Percentiles rank a stretch among this genome's conserved stretches.
Evolutionary conservation across 768 basidiomycete genomes (phyloP).

Genomic region (Rhodotorula toruloides): DNA sequence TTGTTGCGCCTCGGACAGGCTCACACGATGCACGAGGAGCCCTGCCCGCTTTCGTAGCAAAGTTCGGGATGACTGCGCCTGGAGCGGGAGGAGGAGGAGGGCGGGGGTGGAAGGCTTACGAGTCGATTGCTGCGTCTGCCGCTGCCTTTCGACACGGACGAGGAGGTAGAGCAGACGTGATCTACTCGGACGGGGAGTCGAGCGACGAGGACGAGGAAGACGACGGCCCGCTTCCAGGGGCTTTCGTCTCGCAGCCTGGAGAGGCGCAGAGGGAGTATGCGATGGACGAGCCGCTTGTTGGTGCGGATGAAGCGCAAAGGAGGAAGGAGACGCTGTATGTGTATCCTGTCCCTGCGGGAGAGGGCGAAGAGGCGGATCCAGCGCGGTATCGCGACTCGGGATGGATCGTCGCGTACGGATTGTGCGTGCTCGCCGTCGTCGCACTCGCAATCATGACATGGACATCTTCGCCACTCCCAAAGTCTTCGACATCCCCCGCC

Average conservation of each 20-base stretch:
- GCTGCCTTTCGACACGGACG: background rate
- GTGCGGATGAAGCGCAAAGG: too few relatives aligned
- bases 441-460: slow-evolving; percentile 17
- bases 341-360: slow-evolving; percentile 9
- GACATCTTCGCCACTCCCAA: background rate
- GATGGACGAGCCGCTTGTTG: slow-evolving; percentile 22
- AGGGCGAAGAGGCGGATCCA: background rate
- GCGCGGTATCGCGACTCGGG: slow-evolving; percentile 17
- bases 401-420: slow-evolving; percentile 35
- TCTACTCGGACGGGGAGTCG: slow-evolving; percentile 13
- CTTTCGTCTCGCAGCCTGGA: slow-evolving; percentile 13
- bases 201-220: slow-evolving; percentile 12
- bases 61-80: background rate
- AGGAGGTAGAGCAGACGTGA: background rate
- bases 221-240: slow-evolving; percentile 22
- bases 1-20: too few relatives aligned
- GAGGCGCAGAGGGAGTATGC: too few relatives aligned
- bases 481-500: background rate
- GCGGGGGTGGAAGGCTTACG: slow-evolving; percentile 33
- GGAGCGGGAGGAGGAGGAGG: background rate
- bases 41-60: slow-evolving; percentile 16
- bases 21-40: background rate
- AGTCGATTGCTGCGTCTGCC: slow-evolving; percentile 12
- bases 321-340: slow-evolving; percentile 21
- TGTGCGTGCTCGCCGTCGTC: background rate